These are phyloP conservation scores for Pichia cactophila DNA, from an alignment of 1,139 yeast species.

Conservation along the genomic window DNA sequence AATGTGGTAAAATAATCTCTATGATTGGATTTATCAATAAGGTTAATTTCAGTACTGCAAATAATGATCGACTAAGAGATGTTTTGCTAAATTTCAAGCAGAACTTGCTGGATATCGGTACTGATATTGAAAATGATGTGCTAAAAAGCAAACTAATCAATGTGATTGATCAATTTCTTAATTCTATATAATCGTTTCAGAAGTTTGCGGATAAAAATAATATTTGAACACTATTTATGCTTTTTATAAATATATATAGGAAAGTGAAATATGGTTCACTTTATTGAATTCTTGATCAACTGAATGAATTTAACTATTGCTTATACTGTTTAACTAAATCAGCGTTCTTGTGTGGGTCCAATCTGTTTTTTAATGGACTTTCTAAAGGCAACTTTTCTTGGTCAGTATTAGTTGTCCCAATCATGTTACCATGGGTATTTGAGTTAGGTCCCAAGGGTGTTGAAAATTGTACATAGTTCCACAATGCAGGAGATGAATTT, in stretches of 20 bases:
- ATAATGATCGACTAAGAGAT: neutral
- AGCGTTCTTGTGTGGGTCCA: conserved; percentile 35
- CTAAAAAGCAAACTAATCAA: neutral
- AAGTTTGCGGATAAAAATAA: neutral
- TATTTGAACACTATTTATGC: neutral
- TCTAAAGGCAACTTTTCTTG: conserved; percentile 19
- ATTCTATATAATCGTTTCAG: neutral
- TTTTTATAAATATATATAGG: neutral
- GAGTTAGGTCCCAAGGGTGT: conserved; percentile 38
- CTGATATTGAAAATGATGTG: neutral
- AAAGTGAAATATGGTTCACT: neutral
- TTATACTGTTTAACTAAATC: conserved; percentile 38
- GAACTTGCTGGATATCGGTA: neutral
- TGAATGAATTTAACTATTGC: conserved; percentile 8
- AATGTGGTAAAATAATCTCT: conserved; percentile 38
- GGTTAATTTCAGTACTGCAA: conserved; percentile 24
- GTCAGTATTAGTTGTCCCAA: neutral
- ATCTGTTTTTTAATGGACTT: conserved; percentile 25
- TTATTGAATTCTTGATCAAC: too few species aligned
- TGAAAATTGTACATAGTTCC: conserved; percentile 74
- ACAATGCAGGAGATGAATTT: conserved; percentile 60
- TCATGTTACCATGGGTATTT: conserved; percentile 6
- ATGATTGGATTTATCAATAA: conserved; percentile 49
- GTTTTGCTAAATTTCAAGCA: neutral
- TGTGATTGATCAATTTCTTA: neutral